phyloP scores from a whole-genome alignment of 805 yeast genomes.

The Kazachstania martiniae region DNA sequence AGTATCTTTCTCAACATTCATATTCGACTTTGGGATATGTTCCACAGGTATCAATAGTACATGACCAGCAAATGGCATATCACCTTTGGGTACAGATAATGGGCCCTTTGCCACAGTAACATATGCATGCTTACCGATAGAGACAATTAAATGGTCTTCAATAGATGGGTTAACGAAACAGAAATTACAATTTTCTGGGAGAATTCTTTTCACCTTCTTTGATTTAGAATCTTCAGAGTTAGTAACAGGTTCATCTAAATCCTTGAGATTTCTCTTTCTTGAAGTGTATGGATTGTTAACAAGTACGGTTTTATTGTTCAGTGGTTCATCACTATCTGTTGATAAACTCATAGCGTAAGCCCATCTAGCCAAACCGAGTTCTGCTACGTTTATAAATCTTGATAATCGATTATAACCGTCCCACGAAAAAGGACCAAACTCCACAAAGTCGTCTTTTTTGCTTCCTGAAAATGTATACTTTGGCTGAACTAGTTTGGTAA shows the following conservation, averaged over 20 bases:
- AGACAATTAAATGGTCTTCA: constrained; percentile 69
- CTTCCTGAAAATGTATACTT: constrained; percentile 49
- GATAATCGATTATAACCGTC: constrained; percentile 33
- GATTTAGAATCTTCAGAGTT: not conserved
- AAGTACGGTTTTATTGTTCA: constrained; percentile 4
- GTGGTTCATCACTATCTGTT: constrained; percentile 24
- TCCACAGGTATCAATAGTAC: constrained; percentile 70
- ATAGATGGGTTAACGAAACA: constrained; percentile 72
- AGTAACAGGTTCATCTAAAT: too few species aligned
- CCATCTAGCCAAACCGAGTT: constrained; percentile 52
- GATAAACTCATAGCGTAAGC: constrained; percentile 55
- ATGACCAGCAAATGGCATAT: constrained; percentile 63
- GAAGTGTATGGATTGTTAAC: constrained; percentile 7
- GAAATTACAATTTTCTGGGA: constrained; percentile 64
- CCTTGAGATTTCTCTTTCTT: constrained; percentile 5
- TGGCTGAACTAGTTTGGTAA: constrained; percentile 41
- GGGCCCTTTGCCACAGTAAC: constrained; percentile 84
- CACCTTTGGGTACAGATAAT: constrained; percentile 40
- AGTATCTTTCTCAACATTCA: constrained; percentile 8
- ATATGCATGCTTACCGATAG: constrained; percentile 58
- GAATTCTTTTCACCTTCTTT: constrained; percentile 29
- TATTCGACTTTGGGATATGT: constrained; percentile 43
- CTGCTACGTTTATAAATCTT: constrained; percentile 56
- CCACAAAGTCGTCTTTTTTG: constrained; percentile 38
- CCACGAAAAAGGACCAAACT: constrained; percentile 53